Base-by-base conservation (phyloP, 176 grass and related monocot species). In the Zoysia pacifica region DNA sequence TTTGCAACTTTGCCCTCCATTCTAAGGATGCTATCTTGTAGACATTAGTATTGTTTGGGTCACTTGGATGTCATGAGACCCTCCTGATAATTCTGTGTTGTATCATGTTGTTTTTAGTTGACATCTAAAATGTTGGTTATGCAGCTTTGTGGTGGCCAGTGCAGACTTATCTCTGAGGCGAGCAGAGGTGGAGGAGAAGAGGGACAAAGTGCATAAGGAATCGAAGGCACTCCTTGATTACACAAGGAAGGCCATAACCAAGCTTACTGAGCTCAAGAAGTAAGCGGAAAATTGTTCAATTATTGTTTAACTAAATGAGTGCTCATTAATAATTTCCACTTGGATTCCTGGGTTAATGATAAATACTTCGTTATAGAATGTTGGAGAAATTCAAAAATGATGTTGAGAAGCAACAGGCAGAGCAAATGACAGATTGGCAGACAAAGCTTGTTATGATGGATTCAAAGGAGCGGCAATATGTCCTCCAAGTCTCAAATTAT, bases 371-470 rank as follows among this genome's bases (percentile, higher is more conserved):
- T 38, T 40, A 28, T 85, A 99, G 96, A 86, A 91, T 91, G 79
- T 82, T 93, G 70, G 93, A 84, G 9, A 99, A 93, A 82, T 99
- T 95, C 19, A 94, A 95, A 80, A 95, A 91, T 93, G 96, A 99
- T 84, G 86, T 94, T 44, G 90, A 91, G 81, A 87, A 95, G 79
- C 96, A 91, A 76, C 86, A 99, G 63, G 51, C 55, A 4, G 91
- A 88, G 8, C 92, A 95, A 82, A 89, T 93, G 90, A 67, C 75
- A 0, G 90, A 94, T 73, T 99, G 96, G 96, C 82, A 93, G 43
- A 95, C 88, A 71, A 99, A 99, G 73, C 64, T 99, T 62, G 96
- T 83, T 9, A 99, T 99, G 79, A 91, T 99, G 90, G 96, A 99
- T 76, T 90, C 90, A 8, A 99, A 99, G 79, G 96, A 99, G 47